phyloP scores from a whole-genome alignment of 2,329 filamentous ascomycete species.

The Fusarium torreyae region DNA sequence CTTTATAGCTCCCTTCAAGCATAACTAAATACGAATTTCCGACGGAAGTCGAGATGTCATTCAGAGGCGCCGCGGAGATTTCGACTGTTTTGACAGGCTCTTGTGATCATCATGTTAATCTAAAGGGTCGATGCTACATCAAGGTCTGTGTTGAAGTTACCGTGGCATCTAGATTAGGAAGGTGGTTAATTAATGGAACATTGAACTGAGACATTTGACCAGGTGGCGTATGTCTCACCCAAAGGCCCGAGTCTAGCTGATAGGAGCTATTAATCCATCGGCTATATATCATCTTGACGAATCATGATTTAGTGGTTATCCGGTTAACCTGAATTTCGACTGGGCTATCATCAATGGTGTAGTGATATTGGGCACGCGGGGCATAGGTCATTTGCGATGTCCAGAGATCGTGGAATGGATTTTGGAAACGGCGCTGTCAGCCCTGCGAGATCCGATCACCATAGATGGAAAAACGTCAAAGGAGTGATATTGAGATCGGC shows the following conservation, averaged over 20 bases:
- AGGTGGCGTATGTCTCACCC: conserved; percentile 30
- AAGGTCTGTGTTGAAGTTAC: background rate
- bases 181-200: conserved; percentile 13
- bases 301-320: conserved; percentile 1
- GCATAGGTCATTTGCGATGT: background rate
- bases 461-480: too few species aligned
- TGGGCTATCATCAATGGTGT: background rate
- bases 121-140: conserved; percentile 14
- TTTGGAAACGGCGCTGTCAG: too few species aligned
- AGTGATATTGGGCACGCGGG: conserved; percentile 1
- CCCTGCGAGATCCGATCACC: too few species aligned
- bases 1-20: too few species aligned
- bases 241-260: background rate
- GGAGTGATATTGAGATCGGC: too few species aligned
- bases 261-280: background rate
- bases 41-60: background rate
- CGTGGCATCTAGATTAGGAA: conserved; percentile 12
- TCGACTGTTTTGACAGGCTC: background rate
- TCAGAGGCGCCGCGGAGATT: background rate
- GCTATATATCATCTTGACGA: background rate
- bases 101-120: conserved; percentile 5
- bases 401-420: too few species aligned
- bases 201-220: conserved; percentile 16
- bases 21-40: background rate
- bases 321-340: background rate